Evolutionary conservation across 345 rosid species (phyloP), one percentile per base, ranked within the genome.

Genomic region (Eucalyptus erythrocorys): DNA sequence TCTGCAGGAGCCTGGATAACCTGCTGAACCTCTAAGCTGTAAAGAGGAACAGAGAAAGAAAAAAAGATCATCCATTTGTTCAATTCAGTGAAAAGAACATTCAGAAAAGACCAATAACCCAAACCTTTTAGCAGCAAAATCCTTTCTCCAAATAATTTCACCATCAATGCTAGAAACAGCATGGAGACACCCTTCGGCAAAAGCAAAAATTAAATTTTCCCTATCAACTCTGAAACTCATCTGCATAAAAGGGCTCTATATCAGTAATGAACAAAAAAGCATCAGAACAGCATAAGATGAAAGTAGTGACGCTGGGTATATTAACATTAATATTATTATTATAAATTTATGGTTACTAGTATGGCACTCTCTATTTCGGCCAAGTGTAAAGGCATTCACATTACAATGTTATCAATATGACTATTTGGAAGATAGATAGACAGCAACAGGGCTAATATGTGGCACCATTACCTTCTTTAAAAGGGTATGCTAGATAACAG

Each of bases 151-250:
- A 80, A 98, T 92, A 91, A 97, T 85, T 90, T 95, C 99, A 40
- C 99, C 99, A 91, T 95, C 97, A 88, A 92, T 24, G 90, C 97
- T 94, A 92, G 99, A 98, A 91, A 98, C 91, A 89, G 98, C 98
- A 93, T 94, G 95, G 88, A 98, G 95, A 89, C 93, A 92, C 88
- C 99, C 98, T 91, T 92, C 93, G 85, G 95, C 91, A 48, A 95
- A 94, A 87, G 96, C 96, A 87, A 95, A 76, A 88, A 95, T 90
- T 48, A 91, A 64, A 57, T 90, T 93, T 92, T 96, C 98, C 95
- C 94, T 96, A 88, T 94, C 97, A 92, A 90, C 92, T 94, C 93
- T 95, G 85, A 90, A 91, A 92, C 90, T 95, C 85, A 90, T 87
- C 99, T 97, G 96, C 93, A 68, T 82, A 87, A n/a, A 80, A 79